Conservation (phyloP, 768 basidiomycete species). For the Russula foetens region DNA sequence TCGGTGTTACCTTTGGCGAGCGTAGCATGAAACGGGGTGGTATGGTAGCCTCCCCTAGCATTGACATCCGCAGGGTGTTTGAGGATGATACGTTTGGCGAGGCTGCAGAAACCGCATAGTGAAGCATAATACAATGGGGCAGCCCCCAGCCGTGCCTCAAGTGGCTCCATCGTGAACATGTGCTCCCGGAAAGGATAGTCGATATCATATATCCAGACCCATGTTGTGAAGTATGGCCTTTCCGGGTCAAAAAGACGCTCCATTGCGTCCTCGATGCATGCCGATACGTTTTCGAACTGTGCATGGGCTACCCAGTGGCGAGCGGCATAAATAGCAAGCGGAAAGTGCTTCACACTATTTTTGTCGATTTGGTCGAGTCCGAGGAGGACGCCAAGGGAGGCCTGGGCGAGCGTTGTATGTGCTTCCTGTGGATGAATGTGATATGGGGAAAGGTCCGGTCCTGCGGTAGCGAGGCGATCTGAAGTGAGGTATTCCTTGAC, state of each 20-base stretch:
- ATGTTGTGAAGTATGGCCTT: background rate
- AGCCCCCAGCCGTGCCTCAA: background rate
- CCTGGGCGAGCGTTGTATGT: background rate
- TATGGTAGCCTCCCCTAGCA: background rate
- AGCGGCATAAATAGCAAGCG: background rate
- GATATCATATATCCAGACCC: background rate
- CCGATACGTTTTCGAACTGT: background rate
- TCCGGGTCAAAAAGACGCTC: background rate
- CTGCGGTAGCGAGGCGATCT: background rate
- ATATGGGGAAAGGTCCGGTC: background rate
- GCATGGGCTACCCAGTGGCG: background rate
- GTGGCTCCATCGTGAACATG: background rate
- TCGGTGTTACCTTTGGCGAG: background rate
- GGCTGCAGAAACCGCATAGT: background rate
- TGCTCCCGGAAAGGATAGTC: background rate
- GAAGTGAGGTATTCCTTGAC: background rate
- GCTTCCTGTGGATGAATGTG: background rate
- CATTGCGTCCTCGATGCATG: background rate
- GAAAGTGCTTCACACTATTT: background rate
- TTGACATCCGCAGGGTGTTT: background rate
- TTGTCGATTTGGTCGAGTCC: background rate
- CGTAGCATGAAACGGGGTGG: background rate
- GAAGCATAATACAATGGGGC: background rate
- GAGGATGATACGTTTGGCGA: background rate
- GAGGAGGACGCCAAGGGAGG: background rate